A percentile compares a stretch with the other conserved stretches of the same genome.
phyloP scores from a whole-genome alignment of 1,139 yeast genomes.

The Pichia sp. region DNA sequence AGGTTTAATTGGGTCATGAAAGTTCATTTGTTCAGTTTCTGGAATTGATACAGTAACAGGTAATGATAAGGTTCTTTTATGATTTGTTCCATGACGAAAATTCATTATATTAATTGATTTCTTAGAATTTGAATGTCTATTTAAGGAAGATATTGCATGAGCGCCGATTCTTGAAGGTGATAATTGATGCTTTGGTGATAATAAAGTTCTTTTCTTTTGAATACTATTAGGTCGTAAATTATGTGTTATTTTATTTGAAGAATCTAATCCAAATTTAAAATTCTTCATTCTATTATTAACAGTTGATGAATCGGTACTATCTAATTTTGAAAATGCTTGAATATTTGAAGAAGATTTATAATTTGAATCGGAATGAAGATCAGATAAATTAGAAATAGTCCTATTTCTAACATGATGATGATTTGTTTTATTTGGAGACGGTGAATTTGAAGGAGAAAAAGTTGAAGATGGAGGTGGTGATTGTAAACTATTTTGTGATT shows the following conservation, averaged over 20 bases:
- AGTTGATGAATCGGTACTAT: conserved; percentile 21
- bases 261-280: conserved; percentile 38
- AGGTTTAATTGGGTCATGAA: conserved; percentile 1
- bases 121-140: conserved; percentile 19
- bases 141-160: conserved; percentile 56
- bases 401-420: conserved; percentile 15
- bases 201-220: conserved; percentile 18
- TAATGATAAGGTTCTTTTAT: conserved; percentile 26
- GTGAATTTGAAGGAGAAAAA: conserved; percentile 5
- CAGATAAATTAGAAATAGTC: conserved; percentile 17
- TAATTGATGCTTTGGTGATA: conserved; percentile 38
- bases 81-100: conserved; percentile 26
- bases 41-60: conserved; percentile 31
- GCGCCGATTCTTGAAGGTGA: conserved; percentile 76
- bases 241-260: conserved; percentile 1
- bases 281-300: conserved; percentile 33
- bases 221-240: conserved; percentile 6
- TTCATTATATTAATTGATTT: conserved; percentile 10
- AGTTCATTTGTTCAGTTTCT: conserved; percentile 20
- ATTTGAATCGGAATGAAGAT: conserved; percentile 2
- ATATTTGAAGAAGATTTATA: not conserved
- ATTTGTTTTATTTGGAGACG: conserved; percentile 8
- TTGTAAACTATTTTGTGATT: not conserved
- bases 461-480: conserved; percentile 4
- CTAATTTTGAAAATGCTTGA: not conserved